A percentile compares a stretch with the other conserved stretches of the same genome.
phyloP scores from a whole-genome alignment of 2,329 filamentous ascomycete genomes.

The Epichloe uncinata region DNA sequence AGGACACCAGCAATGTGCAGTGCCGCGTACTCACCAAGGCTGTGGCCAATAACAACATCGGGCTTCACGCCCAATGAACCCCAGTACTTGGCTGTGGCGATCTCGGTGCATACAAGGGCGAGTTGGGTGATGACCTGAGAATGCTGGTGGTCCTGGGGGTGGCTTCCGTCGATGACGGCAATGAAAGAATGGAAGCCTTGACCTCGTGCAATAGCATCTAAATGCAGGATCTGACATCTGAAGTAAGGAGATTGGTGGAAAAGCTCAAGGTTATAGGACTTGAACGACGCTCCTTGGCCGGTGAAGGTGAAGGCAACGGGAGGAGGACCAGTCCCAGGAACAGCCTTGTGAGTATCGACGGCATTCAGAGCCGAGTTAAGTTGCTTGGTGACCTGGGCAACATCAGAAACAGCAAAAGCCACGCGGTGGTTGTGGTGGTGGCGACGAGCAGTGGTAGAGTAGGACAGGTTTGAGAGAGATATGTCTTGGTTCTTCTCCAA shows the following conservation, averaged over 20 bases:
- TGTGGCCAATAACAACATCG: conserved; percentile 35
- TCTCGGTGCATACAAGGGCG: conserved; percentile 24
- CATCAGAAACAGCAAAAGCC: background rate
- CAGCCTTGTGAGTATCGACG: background rate
- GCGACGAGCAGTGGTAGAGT: conserved; percentile 23
- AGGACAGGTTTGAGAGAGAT: conserved; percentile 14
- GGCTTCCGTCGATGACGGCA: conserved; percentile 26
- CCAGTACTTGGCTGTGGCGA: conserved; percentile 30
- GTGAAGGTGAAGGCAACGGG: conserved; percentile 27
- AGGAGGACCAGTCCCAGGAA: background rate
- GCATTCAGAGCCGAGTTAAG: background rate
- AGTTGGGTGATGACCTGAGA: conserved; percentile 22
- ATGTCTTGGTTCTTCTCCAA: background rate
- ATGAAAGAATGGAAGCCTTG: conserved; percentile 27
- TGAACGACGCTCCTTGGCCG: conserved; percentile 27
- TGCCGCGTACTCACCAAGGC: conserved; percentile 50
- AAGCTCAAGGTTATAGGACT: conserved; percentile 20
- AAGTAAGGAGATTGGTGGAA: conserved; percentile 20
- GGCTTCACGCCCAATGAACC: conserved; percentile 24
- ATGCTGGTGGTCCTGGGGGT: conserved; percentile 6
- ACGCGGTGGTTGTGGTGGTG: conserved; percentile 9
- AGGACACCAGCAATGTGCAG: conserved; percentile 49
- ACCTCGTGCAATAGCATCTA: background rate
- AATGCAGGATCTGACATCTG: conserved; percentile 17
- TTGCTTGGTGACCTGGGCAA: background rate